Evolutionary conservation across 2,329 filamentous ascomycete species (phyloP), one percentile per base, ranked within the genome.

Genomic region (Penicillium polonicum): DNA sequence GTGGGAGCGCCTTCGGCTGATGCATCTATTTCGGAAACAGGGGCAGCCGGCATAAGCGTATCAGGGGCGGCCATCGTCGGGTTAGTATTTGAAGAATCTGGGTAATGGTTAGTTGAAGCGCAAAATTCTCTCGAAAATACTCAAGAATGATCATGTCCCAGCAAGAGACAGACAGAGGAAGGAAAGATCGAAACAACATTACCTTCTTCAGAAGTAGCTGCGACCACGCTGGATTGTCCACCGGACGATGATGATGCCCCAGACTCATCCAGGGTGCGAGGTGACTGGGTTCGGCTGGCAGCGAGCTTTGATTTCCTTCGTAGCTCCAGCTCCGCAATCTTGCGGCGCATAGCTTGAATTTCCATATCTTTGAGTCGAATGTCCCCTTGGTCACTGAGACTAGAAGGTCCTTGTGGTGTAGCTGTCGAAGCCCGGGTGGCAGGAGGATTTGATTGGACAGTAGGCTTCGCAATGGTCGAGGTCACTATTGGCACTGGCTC

Each of bases 301-400:
- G 66, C 70, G 52, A 73, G 66, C 54, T 76, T 79, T n/a, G 75
- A 70, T 60, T 76, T 78, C 44, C 74, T 75, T 42, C 74, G 70
- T 58, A 76, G 70, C 61, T 81, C 79, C 50, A 77, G 69, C 58
- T 82, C 80, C 15, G 80, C 79, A 56, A 84, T 82, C 57, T 76
- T 78, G 58, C 72, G 74, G 48, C 75, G 78, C 73, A 82, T 76
- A 27, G 70, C 72, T 58, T 77, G 72, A 46, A 82, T 81, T 58
- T 80, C 77, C 54, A 79, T 68, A 58, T 83, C 74, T 61, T 79
- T 82, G 35, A 74, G 71, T 38, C 75, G 75, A 43, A 84, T 68
- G 46, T 79, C 74, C 44, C 79, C 78, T 54, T 71, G 65, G 65
- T 79, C 66, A 63, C 74, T 68, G 58, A 65, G 60, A 61, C 74